Base-by-base conservation (phyloP, 2,329 filamentous ascomycete species). In the Ascochyta lentis region DNA sequence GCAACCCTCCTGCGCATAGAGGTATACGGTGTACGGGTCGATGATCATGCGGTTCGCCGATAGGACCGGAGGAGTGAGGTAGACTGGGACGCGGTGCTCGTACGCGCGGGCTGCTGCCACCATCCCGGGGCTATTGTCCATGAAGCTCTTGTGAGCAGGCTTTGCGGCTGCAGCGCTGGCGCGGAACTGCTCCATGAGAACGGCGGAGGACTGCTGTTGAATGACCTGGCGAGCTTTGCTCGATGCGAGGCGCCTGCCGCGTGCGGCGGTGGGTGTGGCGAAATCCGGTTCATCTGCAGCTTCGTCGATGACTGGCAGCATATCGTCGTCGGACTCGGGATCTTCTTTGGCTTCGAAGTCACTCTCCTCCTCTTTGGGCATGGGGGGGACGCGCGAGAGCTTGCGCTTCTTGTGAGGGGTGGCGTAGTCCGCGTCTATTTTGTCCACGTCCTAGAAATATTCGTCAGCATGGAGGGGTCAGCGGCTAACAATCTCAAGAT, bases 41-140 rank as follows among this genome's bases (percentile, higher is more conserved):
- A 71, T 59, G 15, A 54, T 56, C 22, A 65, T 56, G 22, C 65
- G 68, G 7, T 64, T 43, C 4, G n/a, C 44, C 4, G 58, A 56
- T 4, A 68, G 61, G 0, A 56, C n/a, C 7, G 65, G 69, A 7
- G 67, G 60, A 0, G 38, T 22, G 41, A 68, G 39, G n/a, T 8
- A 48, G 2, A 54, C n/a, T 6, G 67, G 58, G 5, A 37, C 15
- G n/a, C 55, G 56, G 3, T 12, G 6, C 10, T 42, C 40, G 39
- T 54, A 68, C 1, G 26, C 33, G 10, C 37, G 46, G 3, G 53
- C 55, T 10, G 51, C 41, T 3, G 37, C 16, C 57, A 60, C 55
- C 23, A 63, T 49, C n/a, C 55, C 55, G 12, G 49, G 31, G 27
- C 10, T 29, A 27, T 27, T 33, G 9, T 49, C 35, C 8, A 37